Conservation (phyloP, 768 basidiomycete genomes). For the Boletus fagicola region DNA sequence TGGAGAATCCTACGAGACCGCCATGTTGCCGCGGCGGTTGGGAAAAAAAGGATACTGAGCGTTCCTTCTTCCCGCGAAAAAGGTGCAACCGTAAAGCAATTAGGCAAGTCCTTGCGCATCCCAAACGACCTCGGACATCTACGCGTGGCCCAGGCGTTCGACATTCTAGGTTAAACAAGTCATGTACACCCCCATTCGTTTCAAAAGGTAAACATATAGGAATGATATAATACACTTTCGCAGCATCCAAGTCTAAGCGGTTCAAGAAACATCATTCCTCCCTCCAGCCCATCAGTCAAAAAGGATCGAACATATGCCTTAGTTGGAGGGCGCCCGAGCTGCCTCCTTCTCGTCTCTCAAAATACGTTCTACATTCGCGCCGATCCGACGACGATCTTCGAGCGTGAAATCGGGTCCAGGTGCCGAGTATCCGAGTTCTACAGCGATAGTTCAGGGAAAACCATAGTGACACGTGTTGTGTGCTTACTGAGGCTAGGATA, state of each 20-base stretch:
- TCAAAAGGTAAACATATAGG: neutral
- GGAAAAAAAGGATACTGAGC: too few species aligned
- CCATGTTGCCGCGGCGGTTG: too few species aligned
- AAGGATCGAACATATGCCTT: neutral
- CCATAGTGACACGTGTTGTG: neutral
- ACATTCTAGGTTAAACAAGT: neutral
- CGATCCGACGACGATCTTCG: slow-evolving; percentile 61
- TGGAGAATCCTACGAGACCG: too few species aligned
- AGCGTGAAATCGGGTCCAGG: slow-evolving; percentile 46
- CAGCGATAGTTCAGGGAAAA: neutral
- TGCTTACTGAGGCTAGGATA: slow-evolving; percentile 64
- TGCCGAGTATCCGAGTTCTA: slow-evolving; percentile 72
- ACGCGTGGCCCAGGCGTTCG: neutral
- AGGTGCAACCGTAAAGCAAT: neutral
- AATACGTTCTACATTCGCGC: slow-evolving; percentile 57
- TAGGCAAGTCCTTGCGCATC: neutral
- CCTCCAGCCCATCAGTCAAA: neutral
- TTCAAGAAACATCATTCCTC: neutral
- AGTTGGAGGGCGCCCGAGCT: slow-evolving; percentile 52
- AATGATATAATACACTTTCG: neutral
- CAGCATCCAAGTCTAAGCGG: neutral
- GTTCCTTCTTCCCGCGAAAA: too few species aligned
- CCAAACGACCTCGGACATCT: neutral
- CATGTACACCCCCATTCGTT: neutral
- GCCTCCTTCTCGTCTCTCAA: slow-evolving; percentile 65